Conservation (phyloP, 1,284 basidiomycete species). For the Grifola frondosa region DNA sequence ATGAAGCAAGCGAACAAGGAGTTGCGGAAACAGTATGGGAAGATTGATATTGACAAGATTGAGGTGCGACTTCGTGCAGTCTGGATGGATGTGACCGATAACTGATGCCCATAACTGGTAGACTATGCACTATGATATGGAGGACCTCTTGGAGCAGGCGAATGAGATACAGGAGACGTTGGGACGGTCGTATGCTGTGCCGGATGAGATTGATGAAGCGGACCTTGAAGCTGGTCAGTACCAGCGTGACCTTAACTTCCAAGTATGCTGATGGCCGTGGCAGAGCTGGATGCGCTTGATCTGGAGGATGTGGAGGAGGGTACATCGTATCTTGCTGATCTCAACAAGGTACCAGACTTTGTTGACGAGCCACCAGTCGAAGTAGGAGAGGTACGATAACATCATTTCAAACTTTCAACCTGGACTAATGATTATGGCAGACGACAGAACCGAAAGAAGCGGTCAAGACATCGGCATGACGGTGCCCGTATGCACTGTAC, state of each 20-base stretch:
- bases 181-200: constrained; percentile 92
- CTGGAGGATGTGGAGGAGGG: constrained; percentile 89
- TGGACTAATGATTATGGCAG: constrained; percentile 1
- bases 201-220: constrained; percentile 97
- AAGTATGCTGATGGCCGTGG: constrained; percentile 8
- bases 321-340: constrained; percentile 80
- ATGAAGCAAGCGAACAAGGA: constrained; percentile 99
- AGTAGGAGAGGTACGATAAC: constrained; percentile 54
- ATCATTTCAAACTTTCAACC: too few species aligned
- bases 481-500: background rate
- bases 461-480: constrained; percentile 31
- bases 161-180: constrained; percentile 97
- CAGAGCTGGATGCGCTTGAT: constrained; percentile 88
- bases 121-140: constrained; percentile 97
- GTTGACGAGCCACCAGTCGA: constrained; percentile 84
- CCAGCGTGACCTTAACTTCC: background rate
- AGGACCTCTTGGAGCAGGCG: constrained; percentile 94
- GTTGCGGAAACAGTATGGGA: constrained; percentile 95
- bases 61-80: constrained; percentile 60
- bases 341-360: constrained; percentile 87
- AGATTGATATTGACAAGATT: constrained; percentile 98
- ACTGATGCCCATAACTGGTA: constrained; percentile 32
- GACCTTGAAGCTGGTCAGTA: constrained; percentile 91
- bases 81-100: background rate
- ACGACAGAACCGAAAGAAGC: constrained; percentile 30